Base-by-base conservation (phyloP, 768 basidiomycete species). In the Leucocoprinus sp. region DNA sequence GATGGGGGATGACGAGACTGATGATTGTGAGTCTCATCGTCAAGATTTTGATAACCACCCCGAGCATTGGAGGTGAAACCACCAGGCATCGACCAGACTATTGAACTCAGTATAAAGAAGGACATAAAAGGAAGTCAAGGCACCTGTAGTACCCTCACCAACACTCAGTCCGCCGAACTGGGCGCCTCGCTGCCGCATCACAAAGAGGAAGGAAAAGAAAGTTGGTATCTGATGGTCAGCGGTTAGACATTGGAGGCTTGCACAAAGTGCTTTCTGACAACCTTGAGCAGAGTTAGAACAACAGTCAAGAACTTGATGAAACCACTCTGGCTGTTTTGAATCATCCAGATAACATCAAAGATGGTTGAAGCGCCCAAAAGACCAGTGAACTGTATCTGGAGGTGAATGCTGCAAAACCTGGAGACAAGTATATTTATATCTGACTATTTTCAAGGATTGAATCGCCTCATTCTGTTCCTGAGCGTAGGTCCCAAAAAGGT, bases 31-130 rank as follows among this genome's bases (percentile, higher is more conserved):
- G 55, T 53, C 52, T 80, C 76, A 28, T 78, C 80, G 42, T 78
- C 76, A 8, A 83, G 70, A 31, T 68, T 72, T 55, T 83, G 80
- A 57, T 83, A 83, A 5, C 80, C 78, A 42, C 75, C 75, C 31
- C 74, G 67, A 18, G 65, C 66, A 27, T 61, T 54, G 4, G 77
- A 74, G 0, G 79, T 78, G 53, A 83, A 80, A 1, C 80, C 80
- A 11, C 82, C 83, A 3, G 83, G 83, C 83, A 85, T 85, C 15
- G 82, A 75, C 83, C 83, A 85, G 12, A 85, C 83, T 85, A 48
- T 22, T 41, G n/a, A 8, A 42, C 52, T 43, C 12, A 34, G 42
- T 7, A 27, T 17, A 28, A 48, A 45, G 52, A 8, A 46, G 43
- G 36, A 17, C 44, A 31, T 22, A 6, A 22, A n/a, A 21, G 28